Evolutionary conservation across 352 stramenopile species (phyloP).

Genomic region (Phytophthora syringae): DNA sequence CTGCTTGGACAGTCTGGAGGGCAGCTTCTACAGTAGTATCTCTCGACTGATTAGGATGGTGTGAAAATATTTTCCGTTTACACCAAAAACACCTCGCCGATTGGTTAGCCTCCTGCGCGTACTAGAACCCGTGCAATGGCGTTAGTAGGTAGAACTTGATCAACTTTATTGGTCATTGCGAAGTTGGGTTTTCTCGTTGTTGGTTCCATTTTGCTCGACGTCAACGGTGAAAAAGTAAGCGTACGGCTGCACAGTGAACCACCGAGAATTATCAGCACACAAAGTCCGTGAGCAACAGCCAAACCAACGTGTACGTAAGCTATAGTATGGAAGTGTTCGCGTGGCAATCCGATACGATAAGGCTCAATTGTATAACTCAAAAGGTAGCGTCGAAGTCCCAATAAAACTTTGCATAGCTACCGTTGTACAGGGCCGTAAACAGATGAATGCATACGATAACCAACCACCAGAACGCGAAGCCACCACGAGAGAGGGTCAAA

Average conservation of each 20-base stretch:
- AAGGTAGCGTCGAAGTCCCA: conserved; percentile 19
- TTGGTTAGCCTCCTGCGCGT: neutral
- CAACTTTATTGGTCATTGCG: neutral
- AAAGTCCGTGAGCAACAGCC: conserved; percentile 19
- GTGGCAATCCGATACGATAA: conserved; percentile 29
- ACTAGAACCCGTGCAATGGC: neutral
- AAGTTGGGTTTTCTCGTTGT: neutral
- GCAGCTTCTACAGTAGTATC: conserved; percentile 27
- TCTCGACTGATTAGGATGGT: conserved; percentile 24
- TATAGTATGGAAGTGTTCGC: conserved; percentile 24
- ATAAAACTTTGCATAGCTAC: conserved; percentile 30
- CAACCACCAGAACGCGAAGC: conserved; percentile 34
- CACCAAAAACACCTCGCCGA: conserved; percentile 20
- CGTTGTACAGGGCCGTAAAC: conserved; percentile 20
- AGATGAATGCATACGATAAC: conserved; percentile 23
- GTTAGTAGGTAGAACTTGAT: neutral
- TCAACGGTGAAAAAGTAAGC: conserved; percentile 4
- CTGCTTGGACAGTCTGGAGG: conserved; percentile 27
- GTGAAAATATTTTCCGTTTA: conserved; percentile 33
- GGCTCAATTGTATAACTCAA: conserved; percentile 31
- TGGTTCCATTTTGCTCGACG: neutral
- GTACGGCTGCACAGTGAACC: neutral
- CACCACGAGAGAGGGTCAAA: conserved; percentile 8
- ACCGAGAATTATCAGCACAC: conserved; percentile 19
- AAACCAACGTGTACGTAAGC: conserved; percentile 28